Conservation (phyloP, 1,139 yeast genomes). For the Wickerhamomyces sp. region DNA sequence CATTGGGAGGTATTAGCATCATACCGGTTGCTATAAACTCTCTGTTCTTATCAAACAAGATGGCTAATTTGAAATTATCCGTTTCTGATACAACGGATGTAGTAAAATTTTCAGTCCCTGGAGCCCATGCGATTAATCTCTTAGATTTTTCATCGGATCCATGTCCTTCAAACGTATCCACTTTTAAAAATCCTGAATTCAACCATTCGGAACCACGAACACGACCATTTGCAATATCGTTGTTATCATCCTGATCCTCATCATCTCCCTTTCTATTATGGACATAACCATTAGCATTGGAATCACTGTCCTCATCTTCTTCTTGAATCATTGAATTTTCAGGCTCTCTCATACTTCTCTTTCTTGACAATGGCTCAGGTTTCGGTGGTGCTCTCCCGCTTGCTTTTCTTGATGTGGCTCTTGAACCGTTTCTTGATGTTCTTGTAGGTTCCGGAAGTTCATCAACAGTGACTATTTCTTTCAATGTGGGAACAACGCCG, state of each 20-base stretch:
- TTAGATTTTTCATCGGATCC: conserved; percentile 39
- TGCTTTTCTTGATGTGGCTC: conserved; percentile 14
- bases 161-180: conserved; percentile 51
- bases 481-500: conserved; percentile 53
- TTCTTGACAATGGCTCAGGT: conserved; percentile 8
- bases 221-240: conserved; percentile 27
- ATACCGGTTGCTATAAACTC: conserved; percentile 76
- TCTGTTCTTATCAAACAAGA: conserved; percentile 61
- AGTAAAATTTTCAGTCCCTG: conserved; percentile 48
- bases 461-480: conserved; percentile 50
- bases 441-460: conserved; percentile 19
- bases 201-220: conserved; percentile 54
- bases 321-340: conserved; percentile 17
- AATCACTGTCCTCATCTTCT: conserved; percentile 23
- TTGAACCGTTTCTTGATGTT: conserved; percentile 12
- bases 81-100: conserved; percentile 37
- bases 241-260: conserved; percentile 14
- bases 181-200: conserved; percentile 37
- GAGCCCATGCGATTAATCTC: conserved; percentile 65
- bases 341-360: background rate
- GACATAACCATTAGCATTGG: too few relatives aligned
- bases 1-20: conserved; percentile 60
- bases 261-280: conserved; percentile 27
- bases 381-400: conserved; percentile 9
- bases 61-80: conserved; percentile 59